Base-by-base conservation (phyloP, 2,329 filamentous ascomycete genomes). In the Pyrenochaeta sp. region DNA sequence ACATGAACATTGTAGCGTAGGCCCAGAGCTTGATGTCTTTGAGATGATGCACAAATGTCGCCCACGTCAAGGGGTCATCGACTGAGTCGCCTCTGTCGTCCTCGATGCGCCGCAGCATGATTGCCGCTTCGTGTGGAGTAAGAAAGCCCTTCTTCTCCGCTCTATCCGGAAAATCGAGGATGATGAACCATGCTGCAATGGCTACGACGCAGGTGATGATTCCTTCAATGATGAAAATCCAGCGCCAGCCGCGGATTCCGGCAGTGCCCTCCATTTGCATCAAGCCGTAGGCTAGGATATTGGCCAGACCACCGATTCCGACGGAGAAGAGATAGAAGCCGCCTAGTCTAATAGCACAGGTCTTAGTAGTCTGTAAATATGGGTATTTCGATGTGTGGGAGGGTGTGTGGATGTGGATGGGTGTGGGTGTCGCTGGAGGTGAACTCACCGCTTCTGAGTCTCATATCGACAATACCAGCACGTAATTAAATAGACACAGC, bases 181-280 rank as follows among this genome's bases (percentile, higher is more conserved):
- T 64, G 35, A 64, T 48, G 30, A 59, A 58, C 48, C 57, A 57
- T 5, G 55, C 57, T 4, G 54, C 45, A 8, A 63, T 58, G 13
- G 60, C 61, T 7, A 66, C 51, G 7, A 55, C 30, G 38, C 56
- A 60, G 2, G 63, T 66, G 1, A 64, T 30, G 10, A 63, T 56
- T 0, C 63, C 63, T 20, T 67, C 61, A 10, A 66, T 48, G 20
- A 61, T 55, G 39, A 67, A 63, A 20, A 65, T 65, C 61, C 62
- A 67, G 7, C 48, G 50, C 63, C 63, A 67, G 19, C 62, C 62
- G 0, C 56, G 49, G 5, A 63, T 27, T 2, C 54, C 56, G 2
- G 38, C 48, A 7, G 45, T 22, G 6, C 62, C 62, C 39, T 64
- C 55, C 56, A 66, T 60, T 18, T 63, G 61, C 53, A 59, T 62